Base-by-base conservation (phyloP, 163 green algal genomes). In the Picocystis sp. region DNA sequence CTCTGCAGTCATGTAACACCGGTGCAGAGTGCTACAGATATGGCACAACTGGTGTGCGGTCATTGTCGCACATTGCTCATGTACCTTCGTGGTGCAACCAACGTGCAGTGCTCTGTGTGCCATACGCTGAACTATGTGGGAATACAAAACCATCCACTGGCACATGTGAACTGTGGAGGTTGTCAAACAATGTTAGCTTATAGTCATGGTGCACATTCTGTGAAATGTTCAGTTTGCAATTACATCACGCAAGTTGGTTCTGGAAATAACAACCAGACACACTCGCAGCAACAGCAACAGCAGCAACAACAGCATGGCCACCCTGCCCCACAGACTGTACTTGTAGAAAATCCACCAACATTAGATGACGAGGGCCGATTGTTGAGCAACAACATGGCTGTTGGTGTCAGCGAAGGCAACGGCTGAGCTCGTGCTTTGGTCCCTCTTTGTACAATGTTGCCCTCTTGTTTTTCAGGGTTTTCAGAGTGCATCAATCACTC, bases 151-250 rank as follows among this genome's bases (percentile, higher is more conserved):
- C 83, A 84, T 58, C 65, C 71, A 33, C 52, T 90, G 11, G 78
- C 71, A 1, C 81, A 95, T 56, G 47, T 96, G 0, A 69, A 91
- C 23, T 96, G 87, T 62, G 69, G 72, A 43, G 75, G 76, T 13
- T 96, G 87, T 65, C 78, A 93, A 45, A 93, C 75, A 61, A 75
- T 95, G 10, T 81, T 84, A 73, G 71, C 71, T 23, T 96, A 92
- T 56, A 79, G 83, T 0, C 62, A 79, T 12, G 86, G 82, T 2
- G 87, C 87, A 1, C 74, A 83, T 44, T 86, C 76, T 6, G 87
- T 96, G 24, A 93, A 94, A 64, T 96, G 87, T 62, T 77, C 77
- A 6, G 74, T 94, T 2, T 96, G 87, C 66, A 80, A 93, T 47
- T 61, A 59, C 38, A 80, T 96, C 0, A 96, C 85, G 2, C 17